These are phyloP conservation scores for Purshia tridentata DNA, from an alignment of 306 rosid species.

Conservation along the genomic window DNA sequence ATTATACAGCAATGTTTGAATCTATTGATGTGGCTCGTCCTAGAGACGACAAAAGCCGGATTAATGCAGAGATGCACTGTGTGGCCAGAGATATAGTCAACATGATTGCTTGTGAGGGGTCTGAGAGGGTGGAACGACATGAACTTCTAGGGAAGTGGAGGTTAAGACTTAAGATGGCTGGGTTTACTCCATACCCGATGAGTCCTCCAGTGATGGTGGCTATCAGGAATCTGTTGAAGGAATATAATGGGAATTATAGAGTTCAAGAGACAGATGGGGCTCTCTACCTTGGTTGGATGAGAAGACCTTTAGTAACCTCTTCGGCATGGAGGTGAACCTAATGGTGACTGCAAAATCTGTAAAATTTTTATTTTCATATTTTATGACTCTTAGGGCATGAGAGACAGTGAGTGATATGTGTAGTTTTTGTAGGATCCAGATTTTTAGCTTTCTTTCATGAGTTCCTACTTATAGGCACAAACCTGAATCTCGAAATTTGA, in stretches of 20 bases:
- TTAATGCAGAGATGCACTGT: conserved; percentile 79
- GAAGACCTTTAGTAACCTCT: conserved; percentile 54
- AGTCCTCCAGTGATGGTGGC: conserved; percentile 46
- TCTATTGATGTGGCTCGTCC: conserved; percentile 63
- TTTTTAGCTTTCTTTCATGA: conserved; percentile 24
- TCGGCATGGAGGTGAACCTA: conserved; percentile 75
- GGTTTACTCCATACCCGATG: conserved; percentile 54
- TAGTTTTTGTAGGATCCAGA: conserved; percentile 31
- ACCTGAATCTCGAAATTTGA: conserved; percentile 25
- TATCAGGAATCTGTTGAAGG: conserved; percentile 44
- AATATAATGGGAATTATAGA: conserved; percentile 51
- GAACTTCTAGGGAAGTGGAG: conserved; percentile 82
- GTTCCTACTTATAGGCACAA: conserved; percentile 11
- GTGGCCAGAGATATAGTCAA: conserved; percentile 93
- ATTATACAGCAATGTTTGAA: conserved; percentile 83
- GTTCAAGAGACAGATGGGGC: conserved; percentile 44
- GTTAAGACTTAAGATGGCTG: conserved; percentile 78
- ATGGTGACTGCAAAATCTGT: conserved; percentile 13
- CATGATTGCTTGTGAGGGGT: conserved; percentile 89
- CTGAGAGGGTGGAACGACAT: conserved; percentile 88
- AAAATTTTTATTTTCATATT: conserved; percentile 16
- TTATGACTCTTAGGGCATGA: conserved; percentile 20
- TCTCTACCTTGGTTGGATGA: conserved; percentile 72
- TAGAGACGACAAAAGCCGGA: conserved; percentile 60
- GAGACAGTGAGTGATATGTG: conserved; percentile 20